A percentile compares a stretch with the other conserved stretches of the same genome.
Evolutionary conservation across 768 basidiomycete species (phyloP).

Genomic region (Macrolepiota dolichaula): DNA sequence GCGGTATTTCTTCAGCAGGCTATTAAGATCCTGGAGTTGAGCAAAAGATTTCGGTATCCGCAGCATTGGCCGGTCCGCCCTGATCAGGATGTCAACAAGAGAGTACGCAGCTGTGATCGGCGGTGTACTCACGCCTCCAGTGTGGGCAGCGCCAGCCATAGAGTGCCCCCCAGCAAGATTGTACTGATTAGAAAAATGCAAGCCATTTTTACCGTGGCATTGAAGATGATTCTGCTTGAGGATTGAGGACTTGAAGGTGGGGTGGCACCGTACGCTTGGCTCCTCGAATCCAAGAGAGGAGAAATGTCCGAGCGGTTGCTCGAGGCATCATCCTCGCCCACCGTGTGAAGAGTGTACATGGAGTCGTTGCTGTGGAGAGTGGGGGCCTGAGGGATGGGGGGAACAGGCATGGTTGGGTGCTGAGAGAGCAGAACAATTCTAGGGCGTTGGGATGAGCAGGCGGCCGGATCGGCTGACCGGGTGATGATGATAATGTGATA

Average conservation of each 20-base stretch:
- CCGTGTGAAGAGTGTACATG: conserved; percentile 63
- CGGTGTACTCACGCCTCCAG: conserved; percentile 63
- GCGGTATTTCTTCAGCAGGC: conserved; percentile 86
- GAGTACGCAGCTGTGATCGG: conserved; percentile 2
- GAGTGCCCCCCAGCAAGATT: conserved; percentile 64
- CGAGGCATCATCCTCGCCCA: conserved; percentile 31
- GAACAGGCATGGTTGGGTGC: conserved; percentile 17
- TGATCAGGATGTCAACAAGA: conserved; percentile 25
- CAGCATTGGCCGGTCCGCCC: conserved; percentile 71
- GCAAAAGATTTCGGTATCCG: conserved; percentile 86
- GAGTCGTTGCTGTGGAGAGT: conserved; percentile 26
- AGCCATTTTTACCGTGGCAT: conserved; percentile 83
- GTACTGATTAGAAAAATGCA: conserved; percentile 71
- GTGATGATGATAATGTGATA: no score
- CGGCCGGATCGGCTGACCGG: neutral
- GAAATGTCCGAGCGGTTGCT: conserved; percentile 26
- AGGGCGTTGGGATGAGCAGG: neutral
- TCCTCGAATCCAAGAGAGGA: conserved; percentile 42
- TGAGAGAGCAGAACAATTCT: conserved; percentile 3
- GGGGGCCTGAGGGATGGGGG: conserved; percentile 16
- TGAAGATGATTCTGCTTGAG: conserved; percentile 61
- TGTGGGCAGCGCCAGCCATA: conserved; percentile 81
- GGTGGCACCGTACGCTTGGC: conserved; percentile 51
- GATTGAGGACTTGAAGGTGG: conserved; percentile 37
- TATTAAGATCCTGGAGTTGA: conserved; percentile 83